A percentile compares a stretch with the other conserved stretches of the same genome.
phyloP scores from a whole-genome alignment of 177 flowering plant species.

The Vitis hybrid region DNA sequence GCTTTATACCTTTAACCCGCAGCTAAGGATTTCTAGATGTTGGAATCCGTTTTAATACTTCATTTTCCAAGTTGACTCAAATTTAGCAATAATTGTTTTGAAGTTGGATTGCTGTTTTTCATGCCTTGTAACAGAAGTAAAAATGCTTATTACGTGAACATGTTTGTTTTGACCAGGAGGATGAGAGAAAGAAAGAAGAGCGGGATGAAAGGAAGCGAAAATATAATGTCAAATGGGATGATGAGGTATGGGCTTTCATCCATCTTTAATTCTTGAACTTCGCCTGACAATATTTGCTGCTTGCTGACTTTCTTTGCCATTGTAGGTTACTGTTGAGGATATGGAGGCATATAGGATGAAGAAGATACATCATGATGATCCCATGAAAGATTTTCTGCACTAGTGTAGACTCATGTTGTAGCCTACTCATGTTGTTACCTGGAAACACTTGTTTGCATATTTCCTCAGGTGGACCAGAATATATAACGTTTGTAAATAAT shows the following conservation, averaged over 20 bases:
- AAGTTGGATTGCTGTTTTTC: background rate
- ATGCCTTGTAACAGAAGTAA: background rate
- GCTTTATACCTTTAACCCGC: no score
- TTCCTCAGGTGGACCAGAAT: no score
- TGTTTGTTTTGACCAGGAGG: constrained; percentile 53
- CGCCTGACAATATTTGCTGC: background rate
- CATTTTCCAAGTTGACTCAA: background rate
- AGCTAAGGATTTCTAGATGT: no score
- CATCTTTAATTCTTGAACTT: background rate
- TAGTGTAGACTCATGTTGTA: constrained; percentile 15
- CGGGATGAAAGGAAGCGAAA: constrained; percentile 80
- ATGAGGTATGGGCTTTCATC: constrained; percentile 41
- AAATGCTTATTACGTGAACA: background rate
- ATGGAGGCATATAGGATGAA: constrained; percentile 94
- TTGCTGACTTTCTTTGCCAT: background rate
- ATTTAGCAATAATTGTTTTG: background rate
- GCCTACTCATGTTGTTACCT: background rate
- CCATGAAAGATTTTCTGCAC: constrained; percentile 79
- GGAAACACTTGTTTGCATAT: no score
- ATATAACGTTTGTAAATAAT: no score
- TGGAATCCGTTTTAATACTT: no score
- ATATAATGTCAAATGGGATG: constrained; percentile 73
- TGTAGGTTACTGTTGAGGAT: constrained; percentile 79
- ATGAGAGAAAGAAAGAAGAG: constrained; percentile 61
- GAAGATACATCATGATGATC: constrained; percentile 79